Evolutionary conservation across 1,284 basidiomycete genomes (phyloP), one percentile per base, ranked within the genome.

Genomic region (Pascua sp.): DNA sequence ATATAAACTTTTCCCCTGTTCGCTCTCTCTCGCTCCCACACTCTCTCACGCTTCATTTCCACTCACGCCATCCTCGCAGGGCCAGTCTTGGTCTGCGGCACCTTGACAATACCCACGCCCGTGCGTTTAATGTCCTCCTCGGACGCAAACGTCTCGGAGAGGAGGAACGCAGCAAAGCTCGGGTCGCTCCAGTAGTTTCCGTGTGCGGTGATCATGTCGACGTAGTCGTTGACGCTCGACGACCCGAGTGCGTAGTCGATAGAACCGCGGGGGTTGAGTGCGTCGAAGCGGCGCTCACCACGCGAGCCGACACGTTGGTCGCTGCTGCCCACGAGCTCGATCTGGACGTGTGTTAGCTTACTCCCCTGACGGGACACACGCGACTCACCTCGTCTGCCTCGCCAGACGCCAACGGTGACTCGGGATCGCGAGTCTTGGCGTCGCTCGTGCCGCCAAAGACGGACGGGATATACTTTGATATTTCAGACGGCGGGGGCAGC

Each of bases 211-310:
- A 76, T 67, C 70, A 75, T 77, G 51, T 73, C 73, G 8, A 78
- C 56, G 49, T 78, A 78, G 53, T 76, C 76, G 65, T 70, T 76
- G 32, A 75, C 69, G 2, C 73, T 72, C 0, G 70, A 65, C 0
- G 68, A 65, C 8, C 70, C 69, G 17, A 79, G 62, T 50, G 65
- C 74, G 49, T 77, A 79, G 53, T 78, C 77, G 38, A 78, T 55
- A 53, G 71, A 75, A 2, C 77, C 77, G 53, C 77, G 77, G 1
- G 77, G 75, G 53, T 79, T 79, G 47, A 79, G 59, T 0, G 77
- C 77, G 0, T 71, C 75, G 51, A 79, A 77, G 11, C 77, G 64
- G 7, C 77, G 58, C 57, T 78, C 77, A 3, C 69, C 76, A 41
- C 70, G 56, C 7, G 71, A 63, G 0, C 74, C 77, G 52, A 70